Conservation (phyloP, 164 flowering plant species). For the Saururus chinensis region DNA sequence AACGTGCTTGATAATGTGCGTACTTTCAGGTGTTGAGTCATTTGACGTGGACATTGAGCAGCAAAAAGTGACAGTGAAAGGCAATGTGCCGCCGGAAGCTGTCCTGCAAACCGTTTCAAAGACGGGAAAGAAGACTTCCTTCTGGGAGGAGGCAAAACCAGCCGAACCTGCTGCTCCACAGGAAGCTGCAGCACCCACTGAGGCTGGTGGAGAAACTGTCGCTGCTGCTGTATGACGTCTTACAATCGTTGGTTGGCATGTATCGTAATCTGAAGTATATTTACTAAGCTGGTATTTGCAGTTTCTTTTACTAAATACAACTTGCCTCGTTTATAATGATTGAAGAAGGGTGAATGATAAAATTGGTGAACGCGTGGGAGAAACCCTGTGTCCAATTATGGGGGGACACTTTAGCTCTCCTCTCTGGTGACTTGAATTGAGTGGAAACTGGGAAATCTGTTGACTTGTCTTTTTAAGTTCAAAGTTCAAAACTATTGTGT, state of each 20-base stretch:
- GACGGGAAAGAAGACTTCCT: constrained; percentile 81
- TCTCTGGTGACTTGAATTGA: no score
- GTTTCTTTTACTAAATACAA: no score
- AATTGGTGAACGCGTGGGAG: no score
- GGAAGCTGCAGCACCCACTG: constrained; percentile 11
- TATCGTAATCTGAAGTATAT: neutral
- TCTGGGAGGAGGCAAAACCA: constrained; percentile 58
- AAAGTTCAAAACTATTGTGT: no score
- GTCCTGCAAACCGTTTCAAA: constrained; percentile 83
- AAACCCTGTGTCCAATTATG: no score
- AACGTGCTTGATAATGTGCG: neutral
- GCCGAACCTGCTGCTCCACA: constrained; percentile 14
- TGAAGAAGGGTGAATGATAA: no score
- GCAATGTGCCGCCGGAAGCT: constrained; percentile 70
- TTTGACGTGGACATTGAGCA: constrained; percentile 66
- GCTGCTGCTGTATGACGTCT: constrained; percentile 1
- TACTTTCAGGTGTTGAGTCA: constrained; percentile 63
- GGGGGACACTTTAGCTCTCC: no score
- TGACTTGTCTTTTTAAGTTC: no score
- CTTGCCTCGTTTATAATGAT: no score
- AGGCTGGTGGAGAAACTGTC: constrained; percentile 2
- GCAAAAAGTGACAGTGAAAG: constrained; percentile 87
- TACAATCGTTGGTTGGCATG: no score
- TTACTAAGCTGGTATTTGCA: neutral
- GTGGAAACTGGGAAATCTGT: no score